Percentiles rank a stretch among this genome's conserved stretches.
Evolutionary conservation across 495 filamentous ascomycete genomes (phyloP).

Genomic region (Hypoxylon intermedium): DNA sequence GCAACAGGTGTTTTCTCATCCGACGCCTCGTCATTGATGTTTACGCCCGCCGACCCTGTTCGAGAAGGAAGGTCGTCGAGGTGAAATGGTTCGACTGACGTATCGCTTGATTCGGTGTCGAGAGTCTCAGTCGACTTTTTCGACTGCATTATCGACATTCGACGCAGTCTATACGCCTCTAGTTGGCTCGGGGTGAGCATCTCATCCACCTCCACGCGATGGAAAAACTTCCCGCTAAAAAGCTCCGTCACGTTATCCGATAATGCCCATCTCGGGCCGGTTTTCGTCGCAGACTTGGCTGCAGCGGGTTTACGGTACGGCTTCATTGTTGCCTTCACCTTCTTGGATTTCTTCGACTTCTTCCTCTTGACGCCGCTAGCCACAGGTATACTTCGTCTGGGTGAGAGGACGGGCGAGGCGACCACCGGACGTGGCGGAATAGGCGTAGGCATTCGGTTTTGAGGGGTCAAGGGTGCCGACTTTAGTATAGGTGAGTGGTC

Average conservation of each 20-base stretch:
- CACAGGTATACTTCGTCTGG: slow-evolving; percentile 16
- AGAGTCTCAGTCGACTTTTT: slow-evolving; percentile 38
- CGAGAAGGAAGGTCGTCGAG: slow-evolving; percentile 44
- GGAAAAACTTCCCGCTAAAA: slow-evolving; percentile 53
- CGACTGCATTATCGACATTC: slow-evolving; percentile 41
- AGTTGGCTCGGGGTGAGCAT: slow-evolving; percentile 58
- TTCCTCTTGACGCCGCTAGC: slow-evolving; percentile 45
- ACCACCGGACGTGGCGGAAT: slow-evolving; percentile 7
- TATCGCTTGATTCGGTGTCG: slow-evolving; percentile 39
- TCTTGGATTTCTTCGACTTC: slow-evolving; percentile 50
- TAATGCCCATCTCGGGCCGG: slow-evolving; percentile 53
- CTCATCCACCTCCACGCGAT: slow-evolving; percentile 58
- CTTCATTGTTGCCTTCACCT: slow-evolving; percentile 38
- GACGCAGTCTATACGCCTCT: slow-evolving; percentile 43
- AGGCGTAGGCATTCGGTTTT: slow-evolving; percentile 6
- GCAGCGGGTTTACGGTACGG: slow-evolving; percentile 33
- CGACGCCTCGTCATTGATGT: slow-evolving; percentile 15
- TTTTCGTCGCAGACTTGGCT: slow-evolving; percentile 43
- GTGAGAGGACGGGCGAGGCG: slow-evolving; percentile 10
- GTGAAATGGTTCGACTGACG: slow-evolving; percentile 48
- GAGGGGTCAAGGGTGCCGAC: slow-evolving; percentile 8
- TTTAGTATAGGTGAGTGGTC: slow-evolving; percentile 28
- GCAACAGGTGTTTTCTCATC: slow-evolving; percentile 19
- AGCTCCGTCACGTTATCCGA: slow-evolving; percentile 57
- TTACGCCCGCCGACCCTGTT: slow-evolving; percentile 37